These are phyloP conservation scores for Apophysomyces variabilis DNA, from an alignment of 371 early-diverging fungal genomes.

Conservation along the genomic window DNA sequence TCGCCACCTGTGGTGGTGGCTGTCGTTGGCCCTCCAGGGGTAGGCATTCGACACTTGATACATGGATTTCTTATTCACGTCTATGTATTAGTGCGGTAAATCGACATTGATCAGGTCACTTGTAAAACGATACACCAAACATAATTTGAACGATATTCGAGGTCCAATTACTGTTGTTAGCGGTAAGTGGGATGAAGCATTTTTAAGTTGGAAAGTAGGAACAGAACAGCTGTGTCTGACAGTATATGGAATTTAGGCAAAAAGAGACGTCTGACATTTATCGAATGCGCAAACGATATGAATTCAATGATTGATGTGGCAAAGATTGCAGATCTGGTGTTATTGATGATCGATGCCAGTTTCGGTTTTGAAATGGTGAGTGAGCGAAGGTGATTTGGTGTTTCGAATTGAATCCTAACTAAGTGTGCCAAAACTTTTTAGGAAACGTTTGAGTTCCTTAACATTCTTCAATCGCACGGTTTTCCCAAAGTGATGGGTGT, in stretches of 20 bases:
- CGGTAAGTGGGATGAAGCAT: constrained; percentile 45
- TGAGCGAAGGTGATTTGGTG: not conserved
- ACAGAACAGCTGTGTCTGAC: not conserved
- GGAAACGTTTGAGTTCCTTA: constrained; percentile 99
- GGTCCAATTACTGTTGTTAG: constrained; percentile 97
- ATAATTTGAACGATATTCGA: constrained; percentile 87
- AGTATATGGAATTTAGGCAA: constrained; percentile 57
- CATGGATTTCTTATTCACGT: not conserved
- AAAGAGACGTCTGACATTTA: constrained; percentile 93
- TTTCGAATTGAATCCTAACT: no score
- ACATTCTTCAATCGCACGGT: constrained; percentile 97
- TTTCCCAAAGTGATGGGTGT: constrained; percentile 98
- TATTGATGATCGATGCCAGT: constrained; percentile 95
- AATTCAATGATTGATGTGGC: constrained; percentile 98
- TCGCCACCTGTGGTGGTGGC: constrained; percentile 94
- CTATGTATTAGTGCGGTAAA: constrained; percentile 78
- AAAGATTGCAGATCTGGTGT: constrained; percentile 97
- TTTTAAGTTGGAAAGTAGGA: not conserved
- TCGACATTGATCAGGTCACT: constrained; percentile 94
- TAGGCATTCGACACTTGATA: constrained; percentile 40
- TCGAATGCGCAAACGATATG: constrained; percentile 96
- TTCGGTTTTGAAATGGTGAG: constrained; percentile 97
- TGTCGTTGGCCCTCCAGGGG: constrained; percentile 95
- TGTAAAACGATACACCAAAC: constrained; percentile 95
- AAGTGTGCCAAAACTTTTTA: constrained; percentile 15